These are phyloP conservation scores for Scheffersomyces titani DNA, from an alignment of 1,139 yeast species.

Conservation along the genomic window DNA sequence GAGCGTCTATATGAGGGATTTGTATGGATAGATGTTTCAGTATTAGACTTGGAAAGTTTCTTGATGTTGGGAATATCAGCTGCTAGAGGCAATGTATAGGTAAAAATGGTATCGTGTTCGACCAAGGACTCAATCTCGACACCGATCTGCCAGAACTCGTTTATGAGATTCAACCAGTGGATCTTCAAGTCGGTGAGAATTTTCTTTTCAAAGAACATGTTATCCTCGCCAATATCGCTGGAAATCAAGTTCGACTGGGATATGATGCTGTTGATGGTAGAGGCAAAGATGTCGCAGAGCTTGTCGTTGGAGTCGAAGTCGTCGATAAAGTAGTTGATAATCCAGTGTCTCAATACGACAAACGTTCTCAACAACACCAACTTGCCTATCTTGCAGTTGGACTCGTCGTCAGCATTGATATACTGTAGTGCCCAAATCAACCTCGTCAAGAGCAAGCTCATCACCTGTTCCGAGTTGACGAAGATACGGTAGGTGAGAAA, in stretches of 20 bases:
- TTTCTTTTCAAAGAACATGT: constrained; percentile 40
- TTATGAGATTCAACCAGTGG: constrained; percentile 40
- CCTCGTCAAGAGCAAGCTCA: constrained; percentile 63
- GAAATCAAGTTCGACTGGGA: constrained; percentile 31
- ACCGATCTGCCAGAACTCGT: constrained; percentile 35
- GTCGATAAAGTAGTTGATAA: constrained; percentile 71
- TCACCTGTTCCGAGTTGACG: constrained; percentile 54
- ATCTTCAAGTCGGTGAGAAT: constrained; percentile 44
- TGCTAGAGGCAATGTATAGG: constrained; percentile 29
- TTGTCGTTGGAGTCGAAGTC: constrained; percentile 55
- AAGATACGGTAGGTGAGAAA: constrained; percentile 82
- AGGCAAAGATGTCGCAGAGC: constrained; percentile 50
- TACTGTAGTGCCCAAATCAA: constrained; percentile 71
- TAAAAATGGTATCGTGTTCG: constrained; percentile 17
- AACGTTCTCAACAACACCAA: constrained; percentile 80
- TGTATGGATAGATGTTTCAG: constrained; percentile 44
- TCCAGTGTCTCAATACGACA: constrained; percentile 88
- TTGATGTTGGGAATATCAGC: constrained; percentile 20
- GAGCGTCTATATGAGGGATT: constrained; percentile 57
- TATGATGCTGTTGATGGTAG: constrained; percentile 49
- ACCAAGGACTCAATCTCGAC: constrained; percentile 24
- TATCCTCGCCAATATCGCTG: constrained; percentile 8
- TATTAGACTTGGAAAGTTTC: constrained; percentile 32
- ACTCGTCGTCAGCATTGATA: constrained; percentile 31
- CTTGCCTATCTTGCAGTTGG: constrained; percentile 56